Evolutionary conservation across 2,329 filamentous ascomycete genomes (phyloP).

Genomic region (Cryphonectria japonica): DNA sequence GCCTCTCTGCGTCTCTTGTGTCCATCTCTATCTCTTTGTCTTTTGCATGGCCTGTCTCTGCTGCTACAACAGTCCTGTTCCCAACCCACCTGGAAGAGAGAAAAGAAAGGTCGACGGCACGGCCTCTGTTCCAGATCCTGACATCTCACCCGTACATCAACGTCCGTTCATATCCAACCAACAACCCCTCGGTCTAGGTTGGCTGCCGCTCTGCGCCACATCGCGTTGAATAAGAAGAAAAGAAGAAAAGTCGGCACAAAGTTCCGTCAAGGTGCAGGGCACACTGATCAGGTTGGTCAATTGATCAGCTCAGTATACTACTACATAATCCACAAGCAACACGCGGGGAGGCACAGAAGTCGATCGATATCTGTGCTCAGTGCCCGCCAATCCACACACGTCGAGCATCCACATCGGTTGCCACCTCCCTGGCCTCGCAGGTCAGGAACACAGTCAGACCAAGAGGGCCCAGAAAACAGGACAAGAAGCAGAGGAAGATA

Average conservation of each 20-base stretch:
- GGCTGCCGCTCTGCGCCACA: not conserved
- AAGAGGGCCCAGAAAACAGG: not conserved
- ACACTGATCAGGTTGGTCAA: not conserved
- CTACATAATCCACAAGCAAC: not conserved
- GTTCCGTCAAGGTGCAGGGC: not conserved
- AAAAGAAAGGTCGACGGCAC: not conserved
- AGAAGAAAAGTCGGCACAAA: not conserved
- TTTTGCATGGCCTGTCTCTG: not conserved
- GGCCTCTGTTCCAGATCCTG: not conserved
- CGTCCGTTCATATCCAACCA: not conserved
- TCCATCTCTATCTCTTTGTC: not conserved
- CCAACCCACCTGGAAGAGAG: not conserved
- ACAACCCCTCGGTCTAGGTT: not conserved
- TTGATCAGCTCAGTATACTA: not conserved
- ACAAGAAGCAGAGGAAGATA: not conserved
- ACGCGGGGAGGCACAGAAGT: not conserved
- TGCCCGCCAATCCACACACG: not conserved
- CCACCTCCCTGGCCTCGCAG: conserved; percentile 8
- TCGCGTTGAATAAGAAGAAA: not conserved
- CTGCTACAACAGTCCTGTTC: not conserved
- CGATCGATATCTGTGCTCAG: conserved; percentile 2
- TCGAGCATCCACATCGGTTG: conserved; percentile 6
- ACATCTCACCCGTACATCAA: not conserved
- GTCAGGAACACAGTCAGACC: conserved; percentile 11
- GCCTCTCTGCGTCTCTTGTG: not conserved